Evolutionary conservation across 2,329 filamentous ascomycete genomes (phyloP).

Genomic region (Neocucurbitaria cava): DNA sequence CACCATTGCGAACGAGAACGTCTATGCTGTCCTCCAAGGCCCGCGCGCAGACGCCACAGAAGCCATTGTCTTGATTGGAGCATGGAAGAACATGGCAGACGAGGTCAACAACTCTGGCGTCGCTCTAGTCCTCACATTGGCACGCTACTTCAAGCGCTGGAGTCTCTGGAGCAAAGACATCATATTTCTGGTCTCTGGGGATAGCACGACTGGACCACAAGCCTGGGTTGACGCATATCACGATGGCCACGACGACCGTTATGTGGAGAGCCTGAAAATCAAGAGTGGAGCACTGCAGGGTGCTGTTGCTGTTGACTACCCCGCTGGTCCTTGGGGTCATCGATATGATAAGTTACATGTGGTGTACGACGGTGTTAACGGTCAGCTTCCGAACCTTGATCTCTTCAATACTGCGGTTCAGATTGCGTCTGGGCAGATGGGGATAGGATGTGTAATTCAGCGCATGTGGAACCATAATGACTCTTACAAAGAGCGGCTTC

Average conservation of each 20-base stretch:
- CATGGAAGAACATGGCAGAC: slow-evolving; percentile 83
- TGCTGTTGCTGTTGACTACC: slow-evolving; percentile 91
- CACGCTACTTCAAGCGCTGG: slow-evolving; percentile 96
- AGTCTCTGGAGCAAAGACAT: slow-evolving; percentile 99
- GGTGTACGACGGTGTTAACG: slow-evolving; percentile 94
- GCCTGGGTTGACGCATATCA: slow-evolving; percentile 99
- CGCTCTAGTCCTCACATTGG: slow-evolving; percentile 82
- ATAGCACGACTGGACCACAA: slow-evolving; percentile 88
- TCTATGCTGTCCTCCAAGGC: slow-evolving; percentile 92
- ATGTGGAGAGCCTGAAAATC: slow-evolving; percentile 78
- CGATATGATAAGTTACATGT: slow-evolving; percentile 89
- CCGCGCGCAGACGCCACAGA: slow-evolving; percentile 96
- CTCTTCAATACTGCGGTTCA: slow-evolving; percentile 92
- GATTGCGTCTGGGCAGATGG: slow-evolving; percentile 91
- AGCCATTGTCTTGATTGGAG: slow-evolving; percentile 89
- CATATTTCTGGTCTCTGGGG: slow-evolving; percentile 85
- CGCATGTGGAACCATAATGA: slow-evolving; percentile 81
- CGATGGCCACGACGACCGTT: slow-evolving; percentile 76
- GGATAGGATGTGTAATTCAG: slow-evolving; percentile 82
- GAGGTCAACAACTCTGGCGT: slow-evolving; percentile 87
- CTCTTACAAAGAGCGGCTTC: slow-evolving; percentile 79
- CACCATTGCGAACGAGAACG: slow-evolving; percentile 80
- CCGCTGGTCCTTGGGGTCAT: slow-evolving; percentile 70
- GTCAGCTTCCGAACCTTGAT: slow-evolving; percentile 93
- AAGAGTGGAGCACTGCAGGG: slow-evolving; percentile 95